Evolutionary conservation across 352 stramenopile species (phyloP), one percentile per base, ranked within the genome.

Genomic region (Thraustotheca clavata): DNA sequence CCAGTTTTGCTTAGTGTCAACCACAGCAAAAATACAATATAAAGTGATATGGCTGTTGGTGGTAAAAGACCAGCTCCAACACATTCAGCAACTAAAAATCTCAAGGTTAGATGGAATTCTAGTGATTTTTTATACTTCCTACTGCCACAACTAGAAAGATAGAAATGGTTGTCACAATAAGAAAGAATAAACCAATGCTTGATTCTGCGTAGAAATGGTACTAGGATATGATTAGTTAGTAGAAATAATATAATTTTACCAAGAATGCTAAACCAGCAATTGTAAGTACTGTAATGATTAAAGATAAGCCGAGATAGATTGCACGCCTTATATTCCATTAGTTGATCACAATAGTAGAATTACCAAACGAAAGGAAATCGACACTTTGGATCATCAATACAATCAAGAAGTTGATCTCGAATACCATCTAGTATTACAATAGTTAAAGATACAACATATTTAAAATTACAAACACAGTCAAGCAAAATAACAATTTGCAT

Each of bases 121-220:
- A 75, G 18, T 87, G 48, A 63, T n/a, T n/a, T n/a, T n/a, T n/a
- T 77, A 86, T 68, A 95, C 87, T 61, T 65, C 88, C 74, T 46
- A 85, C 31, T 74, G 69, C 72, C 83, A 92, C 55, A 72, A 86
- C 47, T 16, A 96, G 4, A 2, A 87, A 54, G 22, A 67, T 74
- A 12, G 87, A 69, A 24, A 95, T 71, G n/a, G 96, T 71, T 4
- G 91, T 98, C 26, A 97, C 73, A 1, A 88, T 88, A 35, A 80
- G 92, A 68, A 96, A 95, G 4, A 83, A 86, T 14, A 91, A 57
- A 0, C 84, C 87, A 0, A 79, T 59, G 3, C 59, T 34, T 63
- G 91, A 98, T n/a, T 79, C 78, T 3, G 72, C 73, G 71, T 97
- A 98, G 46, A 83, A 83, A 60, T 87, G 65, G 71, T 96, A 98